Evolutionary conservation across 1,139 yeast species (phyloP), one percentile per base, ranked within the genome.

Genomic region (Diutina ranongensis): DNA sequence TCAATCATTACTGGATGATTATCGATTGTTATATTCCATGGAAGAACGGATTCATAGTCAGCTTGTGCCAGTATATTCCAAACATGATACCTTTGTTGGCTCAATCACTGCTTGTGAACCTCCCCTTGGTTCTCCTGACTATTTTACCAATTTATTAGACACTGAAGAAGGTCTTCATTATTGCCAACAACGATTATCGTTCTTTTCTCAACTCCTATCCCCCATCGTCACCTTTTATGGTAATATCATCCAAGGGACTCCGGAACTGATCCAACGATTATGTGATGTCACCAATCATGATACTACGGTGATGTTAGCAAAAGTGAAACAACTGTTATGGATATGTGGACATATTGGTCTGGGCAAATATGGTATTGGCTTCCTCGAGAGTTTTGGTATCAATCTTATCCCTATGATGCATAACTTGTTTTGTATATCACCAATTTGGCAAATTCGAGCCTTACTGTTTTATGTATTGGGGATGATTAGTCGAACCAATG

Each of bases 301-400:
- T 5, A 22, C 28, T 10, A 25, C 10, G 20, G 13, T 32, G 20
- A n/a, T n/a, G 42, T 18, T 38, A 3, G 32, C 42, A 12, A n/a
- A 13, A 3, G 20, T 38, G n/a, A 86, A 85, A 56, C 87, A 89
- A 15, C 77, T 83, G 45, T 57, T 89, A 44, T 92, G 97, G 97
- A 83, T 94, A 3, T 70, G 86, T 40, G 97, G 97, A 0, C 81
- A 81, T 54, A 80, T 88, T 36, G 88, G 89, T 1, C 76, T 88
- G 9, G 76, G 83, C 0, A 69, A 69, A 28, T 66, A 71, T 47
- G 96, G 95, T 0, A 77, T 83, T 28, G 76, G 77, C 41, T 67
- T 86, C 36, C 60, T 87, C 44, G 87, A 83, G 54, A 73, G 82
- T 18, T 65, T 77, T 48, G 40, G 45, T 3, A 45, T 40, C n/a